A percentile compares a stretch with the other conserved stretches of the same genome.
phyloP scores from a whole-genome alignment of 768 basidiomycete species.

The Lentinula raphanica region DNA sequence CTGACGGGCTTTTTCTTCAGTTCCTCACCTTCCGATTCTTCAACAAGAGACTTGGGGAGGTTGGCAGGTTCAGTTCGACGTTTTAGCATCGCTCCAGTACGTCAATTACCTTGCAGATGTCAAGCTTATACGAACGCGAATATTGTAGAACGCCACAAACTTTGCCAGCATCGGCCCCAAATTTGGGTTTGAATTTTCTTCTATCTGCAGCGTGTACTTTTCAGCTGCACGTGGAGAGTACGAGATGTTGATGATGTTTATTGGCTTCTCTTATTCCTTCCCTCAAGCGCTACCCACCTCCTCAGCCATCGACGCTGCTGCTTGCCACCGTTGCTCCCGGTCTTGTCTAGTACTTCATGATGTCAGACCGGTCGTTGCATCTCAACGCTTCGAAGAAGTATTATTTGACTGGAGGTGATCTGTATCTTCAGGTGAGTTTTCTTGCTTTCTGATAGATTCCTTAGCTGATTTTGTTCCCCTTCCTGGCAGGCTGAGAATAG shows the following conservation, averaged over 20 bases:
- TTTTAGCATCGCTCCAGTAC: neutral
- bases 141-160: neutral
- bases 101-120: neutral
- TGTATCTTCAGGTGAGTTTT: conserved; percentile 1
- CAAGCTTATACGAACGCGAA: neutral
- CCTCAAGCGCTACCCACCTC: neutral
- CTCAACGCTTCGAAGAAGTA: conserved; percentile 1
- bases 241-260: neutral
- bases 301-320: neutral
- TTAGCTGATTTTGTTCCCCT: neutral
- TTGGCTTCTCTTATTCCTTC: neutral
- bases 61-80: neutral
- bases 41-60: neutral
- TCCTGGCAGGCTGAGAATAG: conserved; percentile 3
- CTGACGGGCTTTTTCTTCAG: no score
- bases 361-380: conserved; percentile 4
- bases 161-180: neutral
- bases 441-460: neutral
- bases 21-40: no score
- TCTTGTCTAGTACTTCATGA: neutral
- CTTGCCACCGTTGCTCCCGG: neutral
- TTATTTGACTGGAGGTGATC: conserved; percentile 5
- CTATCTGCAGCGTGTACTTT: conserved; percentile 1
- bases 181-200: neutral
- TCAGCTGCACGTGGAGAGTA: conserved; percentile 1